Evolutionary conservation across 768 basidiomycete species (phyloP), one percentile per base, ranked within the genome.

Genomic region (Serendipita indica): DNA sequence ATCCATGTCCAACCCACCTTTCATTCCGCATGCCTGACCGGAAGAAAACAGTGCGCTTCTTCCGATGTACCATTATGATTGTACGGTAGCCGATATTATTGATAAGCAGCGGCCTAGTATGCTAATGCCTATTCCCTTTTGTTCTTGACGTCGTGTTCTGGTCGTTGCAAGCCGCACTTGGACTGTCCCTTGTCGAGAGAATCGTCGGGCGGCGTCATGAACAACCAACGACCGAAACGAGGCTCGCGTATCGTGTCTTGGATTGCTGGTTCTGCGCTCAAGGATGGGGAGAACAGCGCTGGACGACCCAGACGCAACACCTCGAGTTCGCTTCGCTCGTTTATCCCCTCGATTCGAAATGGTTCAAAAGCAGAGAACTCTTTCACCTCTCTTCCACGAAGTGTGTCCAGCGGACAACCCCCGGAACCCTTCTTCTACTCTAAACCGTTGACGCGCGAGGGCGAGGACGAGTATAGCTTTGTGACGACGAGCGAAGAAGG

Each of bases 371-470:
- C 27, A 43, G n/a, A 6, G n/a, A n/a, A n/a, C n/a, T n/a, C n/a
- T n/a, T 54, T 16, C 30, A 12, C 22, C 49, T 25, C 49, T 27
- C 49, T n/a, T 18, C 22, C 22, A 10, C 49, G 4, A 33, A 54
- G 16, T 16, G 7, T 10, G 10, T 28, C 12, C 22, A n/a, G 25
- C 22, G 25, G n/a, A 10, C n/a, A 27, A 22, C 14, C 22, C 16
- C 49, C 49, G n/a, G 22, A 18, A 54, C 49, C 49, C 4, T 54
- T 54, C 49, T 54, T 54, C 32, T 54, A 54, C 49, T 28, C 49
- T 27, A 20, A 28, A 30, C 16, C 49, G 12, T 18, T 28, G 4
- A 10, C 4, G 10, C 10, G 32, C 10, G 10, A 18, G 22, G 16
- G 12, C 12, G 32, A 54, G 12, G 49, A 54, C 7, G 16, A 54